Conservation (phyloP, 169 alveolate species). For the Miamiensis avidus region DNA sequence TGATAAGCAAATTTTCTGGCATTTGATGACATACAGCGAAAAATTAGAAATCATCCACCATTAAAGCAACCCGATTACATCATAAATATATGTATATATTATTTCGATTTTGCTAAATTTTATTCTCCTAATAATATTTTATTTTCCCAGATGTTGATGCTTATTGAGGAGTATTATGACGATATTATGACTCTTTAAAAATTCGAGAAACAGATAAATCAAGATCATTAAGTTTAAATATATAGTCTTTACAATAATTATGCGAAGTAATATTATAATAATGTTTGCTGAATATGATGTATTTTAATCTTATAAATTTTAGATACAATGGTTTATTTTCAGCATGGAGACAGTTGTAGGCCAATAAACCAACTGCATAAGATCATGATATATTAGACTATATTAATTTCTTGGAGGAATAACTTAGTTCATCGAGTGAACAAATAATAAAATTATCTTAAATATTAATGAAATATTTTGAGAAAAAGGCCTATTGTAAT, state of each 20-base stretch:
- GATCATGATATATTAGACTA: neutral
- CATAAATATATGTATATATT: neutral
- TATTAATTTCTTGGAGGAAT: neutral
- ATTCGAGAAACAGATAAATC: neutral
- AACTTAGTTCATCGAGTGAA: neutral
- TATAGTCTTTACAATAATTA: too few relatives aligned
- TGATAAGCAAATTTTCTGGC: neutral
- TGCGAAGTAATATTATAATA: neutral
- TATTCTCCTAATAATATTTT: too few relatives aligned
- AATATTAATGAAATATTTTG: too few relatives aligned
- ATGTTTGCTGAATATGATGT: neutral
- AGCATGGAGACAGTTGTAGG: neutral
- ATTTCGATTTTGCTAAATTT: neutral
- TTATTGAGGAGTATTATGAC: neutral
- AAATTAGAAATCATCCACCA: neutral
- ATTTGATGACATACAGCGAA: neutral
- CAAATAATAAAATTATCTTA: too few relatives aligned
- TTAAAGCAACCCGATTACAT: neutral
- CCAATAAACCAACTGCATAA: neutral
- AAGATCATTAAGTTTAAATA: neutral
- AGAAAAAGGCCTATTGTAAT: too few relatives aligned
- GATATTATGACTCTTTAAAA: neutral
- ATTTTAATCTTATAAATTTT: too few relatives aligned
- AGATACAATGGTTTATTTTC: neutral
- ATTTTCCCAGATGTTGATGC: neutral